A percentile compares a stretch with the other conserved stretches of the same genome.
phyloP scores from a whole-genome alignment of 192 early-diverging fungal genomes.

The Blastocladiella britannica region DNA sequence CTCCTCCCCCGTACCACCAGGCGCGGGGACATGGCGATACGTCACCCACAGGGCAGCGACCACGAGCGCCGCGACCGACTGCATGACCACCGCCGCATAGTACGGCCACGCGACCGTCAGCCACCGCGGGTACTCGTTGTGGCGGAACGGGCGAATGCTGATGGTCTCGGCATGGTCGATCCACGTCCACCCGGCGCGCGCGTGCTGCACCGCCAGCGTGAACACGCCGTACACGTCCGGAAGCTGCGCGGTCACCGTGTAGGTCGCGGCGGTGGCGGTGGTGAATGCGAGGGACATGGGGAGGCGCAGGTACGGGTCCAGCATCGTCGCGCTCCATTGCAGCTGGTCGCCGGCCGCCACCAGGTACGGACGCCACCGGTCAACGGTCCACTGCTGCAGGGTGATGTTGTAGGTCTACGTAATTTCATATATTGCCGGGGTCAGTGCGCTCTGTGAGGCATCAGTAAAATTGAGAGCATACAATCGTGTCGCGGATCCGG shows the following conservation, averaged over 20 bases:
- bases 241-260: conserved; percentile 34
- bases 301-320: conserved; percentile 78
- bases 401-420: conserved; percentile 54
- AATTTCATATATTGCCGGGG: conserved; percentile 4
- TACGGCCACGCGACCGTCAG: conserved; percentile 84
- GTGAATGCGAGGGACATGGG: conserved; percentile 30
- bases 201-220: conserved; percentile 87
- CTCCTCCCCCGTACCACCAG: too few species aligned
- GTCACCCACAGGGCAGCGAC: conserved; percentile 59
- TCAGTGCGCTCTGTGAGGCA: neutral
- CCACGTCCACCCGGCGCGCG: conserved; percentile 58
- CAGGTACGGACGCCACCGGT: conserved; percentile 65
- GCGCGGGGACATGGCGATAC: too few species aligned
- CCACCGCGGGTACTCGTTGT: conserved; percentile 91
- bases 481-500: conserved; percentile 79
- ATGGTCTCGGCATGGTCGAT: conserved; percentile 53
- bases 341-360: conserved; percentile 57
- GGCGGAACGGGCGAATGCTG: conserved; percentile 71
- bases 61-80: conserved; percentile 67
- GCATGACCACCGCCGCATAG: conserved; percentile 62
- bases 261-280: conserved; percentile 10
- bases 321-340: conserved; percentile 86
- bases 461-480: conserved; percentile 8
- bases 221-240: conserved; percentile 96
- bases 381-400: conserved; percentile 53